Base-by-base conservation (phyloP, 176 grass and related monocot genomes). In the Carex myosuroides region DNA sequence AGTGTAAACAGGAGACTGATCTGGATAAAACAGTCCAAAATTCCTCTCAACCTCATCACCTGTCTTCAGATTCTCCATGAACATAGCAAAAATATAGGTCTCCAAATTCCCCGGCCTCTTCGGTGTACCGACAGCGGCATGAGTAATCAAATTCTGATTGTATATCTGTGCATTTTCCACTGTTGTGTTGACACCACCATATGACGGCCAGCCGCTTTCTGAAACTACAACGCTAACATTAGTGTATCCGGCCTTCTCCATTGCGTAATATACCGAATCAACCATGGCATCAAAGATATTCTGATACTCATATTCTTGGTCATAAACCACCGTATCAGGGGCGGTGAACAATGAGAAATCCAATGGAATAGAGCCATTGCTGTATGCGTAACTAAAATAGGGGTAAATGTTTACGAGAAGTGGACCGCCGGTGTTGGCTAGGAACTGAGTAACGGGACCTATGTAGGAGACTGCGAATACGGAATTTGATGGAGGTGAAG, bases 121-220 rank as follows among this genome's bases (percentile, higher is more conserved):
- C 17, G 93, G 90, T 2, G 93, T 92, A 37, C 90, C 92, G 0
- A 61, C 18, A 4, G 65, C 18, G 0, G 87, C 82, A 13, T 94
- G 93, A 24, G 87, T 17, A 24, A 92, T 85, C 48, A 95, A 61
- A 0, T 88, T 90, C 80, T 95, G 93, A 73, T 96, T 92, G 79
- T 97, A 97, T 7, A 17, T 62, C 48, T 84, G 52, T 3, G 94
- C 91, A 61, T 92, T 94, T 0, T 80, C 86, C 4, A 33, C n/a
- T 4, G 54, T 84, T 0, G 91, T 90, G 0, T 21, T 87, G 22
- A 54, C 85, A 18, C 89, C 91, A 13, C 88, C 89, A 3, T 83
- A 86, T 13, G 91, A 90, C 66, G 94, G 94, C 94, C 94, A 97
- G 2, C 89, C 94, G 24, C 81, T 93, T 83, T 93, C 89, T 0